These are phyloP conservation scores for Melaleuca quinquenervia DNA, from an alignment of 345 rosid species.

Conservation along the genomic window DNA sequence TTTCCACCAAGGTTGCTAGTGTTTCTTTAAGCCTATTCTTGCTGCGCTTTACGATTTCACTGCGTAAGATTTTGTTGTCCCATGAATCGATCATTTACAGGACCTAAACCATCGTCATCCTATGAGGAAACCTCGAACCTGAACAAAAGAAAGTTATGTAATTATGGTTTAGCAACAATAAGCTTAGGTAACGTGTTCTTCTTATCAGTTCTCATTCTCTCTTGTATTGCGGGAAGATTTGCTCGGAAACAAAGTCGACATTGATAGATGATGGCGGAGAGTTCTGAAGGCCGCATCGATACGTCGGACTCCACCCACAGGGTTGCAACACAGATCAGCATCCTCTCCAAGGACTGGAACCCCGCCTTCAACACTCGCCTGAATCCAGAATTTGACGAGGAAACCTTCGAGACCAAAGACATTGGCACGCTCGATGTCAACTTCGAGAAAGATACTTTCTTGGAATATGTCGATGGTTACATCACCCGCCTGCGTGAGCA, in stretches of 20 bases:
- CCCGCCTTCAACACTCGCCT: background rate
- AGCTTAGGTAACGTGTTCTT: background rate
- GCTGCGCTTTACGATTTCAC: background rate
- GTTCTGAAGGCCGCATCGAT: background rate
- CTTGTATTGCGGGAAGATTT: background rate
- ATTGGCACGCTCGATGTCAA: fast-evolving
- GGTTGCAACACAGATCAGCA: background rate
- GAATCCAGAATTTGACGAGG: background rate
- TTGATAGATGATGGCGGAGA: background rate
- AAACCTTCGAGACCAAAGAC: background rate
- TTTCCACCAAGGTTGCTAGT: background rate
- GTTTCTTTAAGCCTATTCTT: background rate
- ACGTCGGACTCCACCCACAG: background rate
- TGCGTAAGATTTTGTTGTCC: background rate
- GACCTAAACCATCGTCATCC: background rate
- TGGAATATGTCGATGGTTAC: background rate
- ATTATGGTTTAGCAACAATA: background rate
- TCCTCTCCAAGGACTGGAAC: background rate
- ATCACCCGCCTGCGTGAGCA: background rate
- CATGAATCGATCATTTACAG: background rate
- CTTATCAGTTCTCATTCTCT: background rate
- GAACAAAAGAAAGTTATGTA: background rate
- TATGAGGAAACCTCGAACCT: background rate
- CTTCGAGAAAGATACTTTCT: background rate
- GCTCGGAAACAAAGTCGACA: background rate